Base-by-base conservation (phyloP, 2,329 filamentous ascomycete genomes). In the Alternaria alternata region DNA sequence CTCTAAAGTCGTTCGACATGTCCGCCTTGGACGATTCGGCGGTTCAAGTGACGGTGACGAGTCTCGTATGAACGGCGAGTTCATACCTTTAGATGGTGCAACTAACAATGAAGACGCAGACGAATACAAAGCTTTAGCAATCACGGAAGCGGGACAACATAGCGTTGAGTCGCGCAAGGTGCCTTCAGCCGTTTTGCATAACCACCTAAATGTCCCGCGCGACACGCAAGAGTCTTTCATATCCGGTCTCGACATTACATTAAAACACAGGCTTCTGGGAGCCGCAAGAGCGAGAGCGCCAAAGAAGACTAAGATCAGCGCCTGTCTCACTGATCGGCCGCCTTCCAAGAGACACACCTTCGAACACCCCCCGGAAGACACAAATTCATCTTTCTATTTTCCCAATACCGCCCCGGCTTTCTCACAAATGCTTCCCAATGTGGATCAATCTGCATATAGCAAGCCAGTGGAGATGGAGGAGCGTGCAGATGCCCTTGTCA, bases 41-140 rank as follows among this genome's bases (percentile, higher is more conserved):
- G 7, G 7, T 39, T 7, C 36, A 0, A n/a, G 36, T 0, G 18
- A 39, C 2, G 7, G 5, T 1, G 0, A 39, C 9, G 7, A 39
- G 36, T 39, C 36, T 14, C 9, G 4, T 18, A 18, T 39, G n/a
- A 3, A 39, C 12, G 1, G 22, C 22, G 22, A 24, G 0, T 24
- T 2, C 5, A 24, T 24, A 24, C 22, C 1, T 24, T 24, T 24
- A 1, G 8, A 39, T 39, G n/a, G n/a, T 1, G 36, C 36, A 18
- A 7, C 36, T 7, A 12, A 38, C 14, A n/a, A 3, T 0, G 7
- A 38, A n/a, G 34, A 38, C 16, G 7, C 1, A 14, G 36, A 18
- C 36, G 36, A 39, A 9, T 0, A 11, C 36, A 14, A 39, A 18
- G 8, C 3, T 7, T 7, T 18, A 18, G 36, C 36, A 18, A 18